These are phyloP conservation scores for Apiospora kogelbergensis DNA, from an alignment of 2,329 filamentous ascomycete genomes.

Conservation along the genomic window DNA sequence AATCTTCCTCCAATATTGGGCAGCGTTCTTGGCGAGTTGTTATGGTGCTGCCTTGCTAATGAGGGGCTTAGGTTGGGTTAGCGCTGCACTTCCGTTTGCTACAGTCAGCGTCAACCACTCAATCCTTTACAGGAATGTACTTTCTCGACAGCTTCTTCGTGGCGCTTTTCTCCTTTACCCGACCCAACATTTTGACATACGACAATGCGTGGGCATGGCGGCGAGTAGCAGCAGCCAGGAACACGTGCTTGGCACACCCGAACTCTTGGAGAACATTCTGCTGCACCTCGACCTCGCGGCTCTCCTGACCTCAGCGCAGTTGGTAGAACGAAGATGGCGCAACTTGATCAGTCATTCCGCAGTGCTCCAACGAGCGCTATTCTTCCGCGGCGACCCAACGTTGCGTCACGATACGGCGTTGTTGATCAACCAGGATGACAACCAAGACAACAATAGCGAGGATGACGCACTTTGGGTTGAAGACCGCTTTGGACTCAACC, in stretches of 20 bases:
- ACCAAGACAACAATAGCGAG: not conserved
- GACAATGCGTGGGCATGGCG: not conserved
- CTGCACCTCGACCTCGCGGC: constrained; percentile 12
- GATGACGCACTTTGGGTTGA: not conserved
- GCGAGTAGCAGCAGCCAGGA: not conserved
- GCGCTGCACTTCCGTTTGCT: too few relatives aligned
- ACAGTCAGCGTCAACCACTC: too few relatives aligned
- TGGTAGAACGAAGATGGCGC: constrained; percentile 12
- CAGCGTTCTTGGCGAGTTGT: not conserved
- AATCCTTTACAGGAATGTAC: too few relatives aligned
- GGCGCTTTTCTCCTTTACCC: too few relatives aligned
- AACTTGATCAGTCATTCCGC: constrained; percentile 3
- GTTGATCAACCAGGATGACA: not conserved
- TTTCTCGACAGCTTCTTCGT: too few relatives aligned
- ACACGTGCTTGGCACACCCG: constrained; percentile 5
- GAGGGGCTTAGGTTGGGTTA: too few relatives aligned
- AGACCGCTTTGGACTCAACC: not conserved
- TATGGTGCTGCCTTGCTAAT: too few relatives aligned
- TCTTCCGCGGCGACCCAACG: not conserved
- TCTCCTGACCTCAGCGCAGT: constrained; percentile 11
- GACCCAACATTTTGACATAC: too few relatives aligned
- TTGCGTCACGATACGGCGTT: not conserved
- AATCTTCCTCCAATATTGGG: not conserved
- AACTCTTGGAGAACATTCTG: constrained; percentile 15
- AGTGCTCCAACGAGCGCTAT: constrained; percentile 12